A percentile compares a stretch with the other conserved stretches of the same genome.
phyloP scores from a whole-genome alignment of 352 stramenopile genomes.

The Saprolegnia parasitica region DNA sequence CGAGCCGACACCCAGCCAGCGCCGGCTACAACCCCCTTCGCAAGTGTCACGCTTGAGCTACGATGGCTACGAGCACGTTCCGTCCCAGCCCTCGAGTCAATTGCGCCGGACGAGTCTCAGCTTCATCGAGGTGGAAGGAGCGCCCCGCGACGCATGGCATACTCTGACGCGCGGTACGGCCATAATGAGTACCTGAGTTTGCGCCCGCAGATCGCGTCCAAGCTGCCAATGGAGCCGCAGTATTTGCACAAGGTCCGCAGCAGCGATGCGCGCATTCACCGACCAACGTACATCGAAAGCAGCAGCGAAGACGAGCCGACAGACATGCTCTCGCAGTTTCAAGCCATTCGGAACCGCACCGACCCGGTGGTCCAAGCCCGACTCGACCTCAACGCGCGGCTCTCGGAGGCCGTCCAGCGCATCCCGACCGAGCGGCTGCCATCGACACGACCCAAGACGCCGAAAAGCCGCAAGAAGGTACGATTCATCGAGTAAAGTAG shows the following conservation, averaged over 20 bases:
- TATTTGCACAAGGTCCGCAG: background rate
- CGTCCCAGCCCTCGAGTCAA: background rate
- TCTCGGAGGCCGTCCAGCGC: conserved; percentile 6
- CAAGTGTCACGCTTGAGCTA: no score
- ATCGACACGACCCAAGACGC: conserved; percentile 8
- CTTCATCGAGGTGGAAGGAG: background rate
- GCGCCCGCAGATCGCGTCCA: background rate
- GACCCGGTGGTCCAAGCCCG: background rate
- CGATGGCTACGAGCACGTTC: background rate
- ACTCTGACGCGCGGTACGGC: background rate
- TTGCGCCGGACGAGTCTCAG: background rate
- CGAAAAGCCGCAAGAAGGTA: conserved; percentile 15
- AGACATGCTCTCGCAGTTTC: conserved; percentile 14
- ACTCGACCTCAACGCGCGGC: conserved; percentile 1
- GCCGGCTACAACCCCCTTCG: no score
- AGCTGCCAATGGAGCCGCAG: background rate
- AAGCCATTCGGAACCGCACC: conserved; percentile 19
- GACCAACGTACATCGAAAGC: background rate
- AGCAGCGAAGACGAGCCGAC: background rate
- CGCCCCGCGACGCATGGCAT: background rate
- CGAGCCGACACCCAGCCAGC: no score
- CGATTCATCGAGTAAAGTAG: conserved; percentile 17
- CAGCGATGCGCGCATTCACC: background rate
- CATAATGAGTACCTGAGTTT: conserved; percentile 14
- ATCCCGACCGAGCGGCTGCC: conserved; percentile 5